A percentile compares a stretch with the other conserved stretches of the same genome.
Evolutionary conservation across 2,329 filamentous ascomycete genomes (phyloP).

Genomic region (Trichoderma sp.): DNA sequence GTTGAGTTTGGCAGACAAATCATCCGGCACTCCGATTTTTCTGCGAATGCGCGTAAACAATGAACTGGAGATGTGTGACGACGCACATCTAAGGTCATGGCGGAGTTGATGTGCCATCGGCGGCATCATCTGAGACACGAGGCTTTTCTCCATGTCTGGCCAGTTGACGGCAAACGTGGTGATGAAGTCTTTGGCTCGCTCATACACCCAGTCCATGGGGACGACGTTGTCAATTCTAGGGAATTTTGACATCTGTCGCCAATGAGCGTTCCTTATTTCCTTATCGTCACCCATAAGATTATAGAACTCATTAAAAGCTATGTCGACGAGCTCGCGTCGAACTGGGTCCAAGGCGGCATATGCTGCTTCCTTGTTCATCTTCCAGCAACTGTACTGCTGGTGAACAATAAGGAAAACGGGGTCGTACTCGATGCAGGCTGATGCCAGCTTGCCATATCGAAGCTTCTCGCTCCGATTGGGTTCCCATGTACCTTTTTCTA

Average conservation of each 20-base stretch:
- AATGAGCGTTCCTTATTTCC: constrained; percentile 24
- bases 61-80: constrained; percentile 25
- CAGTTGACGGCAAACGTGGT: constrained; percentile 25
- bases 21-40: constrained; percentile 26
- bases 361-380: constrained; percentile 36
- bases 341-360: constrained; percentile 26
- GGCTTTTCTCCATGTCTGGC: constrained; percentile 19
- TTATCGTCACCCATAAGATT: constrained; percentile 26
- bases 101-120: constrained; percentile 29
- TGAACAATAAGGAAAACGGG: constrained; percentile 63
- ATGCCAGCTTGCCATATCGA: constrained; percentile 52
- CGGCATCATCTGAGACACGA: constrained; percentile 28
- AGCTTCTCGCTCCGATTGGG: constrained; percentile 34
- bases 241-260: constrained; percentile 32
- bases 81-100: constrained; percentile 27
- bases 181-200: constrained; percentile 28
- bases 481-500: not conserved
- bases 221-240: constrained; percentile 18
- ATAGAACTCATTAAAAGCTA: constrained; percentile 24
- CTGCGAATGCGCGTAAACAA: constrained; percentile 33
- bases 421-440: constrained; percentile 57
- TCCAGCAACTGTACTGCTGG: constrained; percentile 61
- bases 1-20: constrained; percentile 22
- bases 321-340: constrained; percentile 21
- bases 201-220: not conserved